Percentiles rank a stretch among this genome's conserved stretches.
Conservation (phyloP, 2,329 filamentous ascomycete genomes). For the Helicocarpus griseus region DNA sequence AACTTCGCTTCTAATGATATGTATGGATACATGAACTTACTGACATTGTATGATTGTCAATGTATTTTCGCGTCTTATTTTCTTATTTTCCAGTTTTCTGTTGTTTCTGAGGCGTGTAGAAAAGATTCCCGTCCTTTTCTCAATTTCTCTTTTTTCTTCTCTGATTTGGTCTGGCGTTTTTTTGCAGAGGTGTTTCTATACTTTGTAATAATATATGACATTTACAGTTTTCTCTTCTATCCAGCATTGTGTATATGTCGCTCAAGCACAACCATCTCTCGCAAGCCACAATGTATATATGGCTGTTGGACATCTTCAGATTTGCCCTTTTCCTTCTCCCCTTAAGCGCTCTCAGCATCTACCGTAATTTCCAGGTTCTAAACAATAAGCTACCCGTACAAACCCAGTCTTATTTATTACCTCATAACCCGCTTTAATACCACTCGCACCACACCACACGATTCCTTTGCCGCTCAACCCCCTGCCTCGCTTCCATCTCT, state of each 20-base stretch:
- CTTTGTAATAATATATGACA: neutral
- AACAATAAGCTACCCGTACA: no score
- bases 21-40: slow-evolving; percentile 12
- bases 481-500: no score
- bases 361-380: no score
- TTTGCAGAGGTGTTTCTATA: neutral
- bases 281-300: neutral
- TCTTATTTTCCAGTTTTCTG: neutral
- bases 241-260: neutral
- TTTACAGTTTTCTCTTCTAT: neutral
- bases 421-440: no score
- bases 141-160: neutral
- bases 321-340: no score
- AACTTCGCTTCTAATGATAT: slow-evolving; percentile 10
- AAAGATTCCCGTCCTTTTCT: neutral
- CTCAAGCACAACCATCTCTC: neutral
- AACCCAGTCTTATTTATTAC: no score
- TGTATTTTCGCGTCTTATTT: slow-evolving; percentile 1
- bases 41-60: slow-evolving; percentile 8
- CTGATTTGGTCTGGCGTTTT: neutral
- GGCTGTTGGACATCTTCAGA: no score
- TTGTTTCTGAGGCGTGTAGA: neutral
- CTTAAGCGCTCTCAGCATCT: no score
- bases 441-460: no score
- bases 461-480: no score